Evolutionary conservation across 2,329 filamentous ascomycete genomes (phyloP), one percentile per base, ranked within the genome.

Genomic region (Alternaria consortialis): DNA sequence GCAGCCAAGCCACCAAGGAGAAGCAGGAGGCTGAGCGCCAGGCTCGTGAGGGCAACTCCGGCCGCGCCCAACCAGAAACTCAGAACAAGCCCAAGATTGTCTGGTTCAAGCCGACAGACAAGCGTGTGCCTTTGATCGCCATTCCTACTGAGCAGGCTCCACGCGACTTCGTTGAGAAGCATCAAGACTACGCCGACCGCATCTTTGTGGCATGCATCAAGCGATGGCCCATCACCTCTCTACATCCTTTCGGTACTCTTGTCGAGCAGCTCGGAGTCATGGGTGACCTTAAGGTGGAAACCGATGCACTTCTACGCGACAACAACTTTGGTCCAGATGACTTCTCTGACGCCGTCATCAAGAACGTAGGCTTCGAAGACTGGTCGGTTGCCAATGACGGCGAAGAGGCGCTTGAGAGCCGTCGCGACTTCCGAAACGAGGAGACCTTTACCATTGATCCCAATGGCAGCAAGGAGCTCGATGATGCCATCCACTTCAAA

Each of bases 181-280:
- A 99, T 79, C 93, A 97, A 79, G 93, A 97, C 31, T 99, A 98
- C 73, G 93, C 94, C 58, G 96, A 97, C 81, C 91, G 93, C 73
- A 99, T 99, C 74, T 99, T 99, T 69, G 95, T 99, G 70, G 95
- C 95, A 48, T 97, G 94, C 83, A 99, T 99, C 82, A 99, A 99
- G 87, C 89, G 95, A 76, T 99, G 95, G 95, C 95, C 95, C 65
- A 99, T 99, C 74, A 99, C 95, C 29, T 99, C 95, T n/a, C 88
- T 99, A 57, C 95, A 99, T 82, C 95, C 95, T 32, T 99, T 99
- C 74, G 95, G 95, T 77, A 99, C 95, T 8, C 88, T 99, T 47
- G 94, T 98, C 55, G 95, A 99, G 82, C 93, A 97, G 81, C 90
- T 99, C 55, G 95, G 95, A 64, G 92, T 93, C 78, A 98, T 98